Percentiles rank a stretch among this genome's conserved stretches.
Evolutionary conservation across 768 basidiomycete species (phyloP).

Genomic region (Mycena belliarum): DNA sequence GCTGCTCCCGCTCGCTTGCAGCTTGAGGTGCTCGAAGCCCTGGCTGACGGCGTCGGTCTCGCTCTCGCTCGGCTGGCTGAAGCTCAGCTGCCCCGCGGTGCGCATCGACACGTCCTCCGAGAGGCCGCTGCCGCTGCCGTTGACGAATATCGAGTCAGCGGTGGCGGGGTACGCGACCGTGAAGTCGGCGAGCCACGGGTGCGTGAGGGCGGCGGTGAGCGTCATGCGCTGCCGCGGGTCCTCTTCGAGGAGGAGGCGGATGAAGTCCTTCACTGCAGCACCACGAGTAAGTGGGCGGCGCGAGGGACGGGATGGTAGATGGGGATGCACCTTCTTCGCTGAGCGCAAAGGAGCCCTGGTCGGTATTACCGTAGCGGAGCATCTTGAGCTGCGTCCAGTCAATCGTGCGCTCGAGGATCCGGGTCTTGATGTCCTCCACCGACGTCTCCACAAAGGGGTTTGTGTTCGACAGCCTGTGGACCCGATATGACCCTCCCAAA

Average conservation of each 20-base stretch:
- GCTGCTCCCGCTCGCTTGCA: conserved; percentile 7
- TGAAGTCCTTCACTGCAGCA: conserved; percentile 61
- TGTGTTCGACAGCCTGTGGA: conserved; percentile 67
- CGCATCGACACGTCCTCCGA: conserved; percentile 21
- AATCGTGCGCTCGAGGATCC: conserved; percentile 58
- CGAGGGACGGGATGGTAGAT: neutral
- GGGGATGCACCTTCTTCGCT: neutral
- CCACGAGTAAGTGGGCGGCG: neutral
- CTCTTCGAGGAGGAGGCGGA: conserved; percentile 58
- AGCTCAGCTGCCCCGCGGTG: conserved; percentile 20
- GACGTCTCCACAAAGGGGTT: conserved; percentile 79
- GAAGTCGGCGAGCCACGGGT: conserved; percentile 68
- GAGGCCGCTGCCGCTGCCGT: conserved; percentile 22
- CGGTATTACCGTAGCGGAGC: conserved; percentile 7
- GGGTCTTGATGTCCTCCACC: conserved; percentile 57
- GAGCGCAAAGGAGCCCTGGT: neutral
- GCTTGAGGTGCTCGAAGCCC: conserved; percentile 19
- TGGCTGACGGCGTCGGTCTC: conserved; percentile 23
- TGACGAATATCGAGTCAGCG: conserved; percentile 9
- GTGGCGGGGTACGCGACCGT: neutral
- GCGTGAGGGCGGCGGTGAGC: conserved; percentile 62
- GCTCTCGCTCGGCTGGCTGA: neutral
- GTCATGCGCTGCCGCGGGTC: conserved; percentile 73
- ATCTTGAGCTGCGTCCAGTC: conserved; percentile 58
- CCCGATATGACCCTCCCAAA: too few relatives aligned